Percentiles rank a stretch among this genome's conserved stretches.
Conservation (phyloP, 805 yeast genomes). For the Ogataea trehalophila region DNA sequence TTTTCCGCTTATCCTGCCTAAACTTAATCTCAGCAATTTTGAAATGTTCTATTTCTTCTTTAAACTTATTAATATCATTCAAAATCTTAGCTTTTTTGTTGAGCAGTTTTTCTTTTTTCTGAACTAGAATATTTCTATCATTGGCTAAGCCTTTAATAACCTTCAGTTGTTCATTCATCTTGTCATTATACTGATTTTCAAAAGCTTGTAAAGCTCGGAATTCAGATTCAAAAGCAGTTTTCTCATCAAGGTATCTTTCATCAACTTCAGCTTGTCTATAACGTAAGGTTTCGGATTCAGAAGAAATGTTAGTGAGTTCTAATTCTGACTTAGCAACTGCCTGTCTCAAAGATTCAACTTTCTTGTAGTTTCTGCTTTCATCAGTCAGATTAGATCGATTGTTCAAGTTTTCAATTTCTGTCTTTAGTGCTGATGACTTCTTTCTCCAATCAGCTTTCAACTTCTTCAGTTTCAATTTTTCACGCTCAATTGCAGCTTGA, state of each 20-base stretch:
- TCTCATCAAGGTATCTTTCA: conserved; percentile 34
- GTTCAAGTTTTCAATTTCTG: conserved; percentile 53
- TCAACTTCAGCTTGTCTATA: conserved; percentile 35
- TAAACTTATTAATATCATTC: conserved; percentile 19
- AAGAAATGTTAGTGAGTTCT: conserved; percentile 32
- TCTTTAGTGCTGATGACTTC: conserved; percentile 42
- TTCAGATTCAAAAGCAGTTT: conserved; percentile 34
- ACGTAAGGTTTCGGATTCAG: conserved; percentile 30
- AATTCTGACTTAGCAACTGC: conserved; percentile 37
- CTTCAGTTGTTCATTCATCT: conserved; percentile 19
- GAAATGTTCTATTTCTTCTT: conserved; percentile 23
- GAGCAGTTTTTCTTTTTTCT: conserved; percentile 31
- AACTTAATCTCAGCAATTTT: conserved; percentile 20
- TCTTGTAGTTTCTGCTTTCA: conserved; percentile 53
- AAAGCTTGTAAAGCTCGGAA: conserved; percentile 29
- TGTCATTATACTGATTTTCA: conserved; percentile 26
- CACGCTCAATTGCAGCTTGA: conserved; percentile 52
- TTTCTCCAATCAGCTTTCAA: conserved; percentile 55
- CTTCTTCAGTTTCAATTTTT: conserved; percentile 52
- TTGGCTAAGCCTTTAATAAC: conserved; percentile 22
- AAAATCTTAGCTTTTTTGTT: conserved; percentile 28
- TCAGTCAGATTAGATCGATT: conserved; percentile 42
- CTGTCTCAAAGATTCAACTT: conserved; percentile 46
- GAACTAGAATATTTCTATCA: conserved; percentile 26
- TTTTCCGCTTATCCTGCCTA: conserved; percentile 18